These are phyloP conservation scores for Pythium vanterpoolii DNA, from an alignment of 352 stramenopile species.

Conservation along the genomic window DNA sequence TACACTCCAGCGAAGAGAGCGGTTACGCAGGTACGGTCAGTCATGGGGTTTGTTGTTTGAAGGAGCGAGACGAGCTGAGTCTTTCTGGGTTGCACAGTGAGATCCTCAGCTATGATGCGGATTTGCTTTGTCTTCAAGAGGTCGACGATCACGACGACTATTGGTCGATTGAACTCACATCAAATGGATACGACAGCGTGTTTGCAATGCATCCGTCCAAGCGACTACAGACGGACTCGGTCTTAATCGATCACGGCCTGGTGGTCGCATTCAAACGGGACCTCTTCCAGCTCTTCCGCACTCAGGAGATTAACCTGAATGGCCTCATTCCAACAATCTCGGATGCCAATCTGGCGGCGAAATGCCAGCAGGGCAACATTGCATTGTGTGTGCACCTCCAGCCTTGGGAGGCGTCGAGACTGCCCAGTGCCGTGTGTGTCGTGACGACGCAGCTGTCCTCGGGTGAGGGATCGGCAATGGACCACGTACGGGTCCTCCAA, in stretches of 20 bases:
- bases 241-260: constrained; percentile 56
- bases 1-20: constrained; percentile 30
- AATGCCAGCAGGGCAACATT: constrained; percentile 63
- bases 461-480: constrained; percentile 27
- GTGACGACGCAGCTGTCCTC: constrained; percentile 46
- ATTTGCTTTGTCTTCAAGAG: constrained; percentile 88
- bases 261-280: constrained; percentile 74
- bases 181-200: constrained; percentile 79
- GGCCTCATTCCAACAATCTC: constrained; percentile 35
- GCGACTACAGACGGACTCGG: not conserved
- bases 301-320: constrained; percentile 57
- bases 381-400: constrained; percentile 73
- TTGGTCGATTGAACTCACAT: constrained; percentile 64
- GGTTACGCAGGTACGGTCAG: constrained; percentile 41
- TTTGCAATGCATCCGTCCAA: constrained; percentile 37
- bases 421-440: constrained; percentile 72
- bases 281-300: constrained; percentile 79
- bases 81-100: constrained; percentile 33
- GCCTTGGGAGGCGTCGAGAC: constrained; percentile 69
- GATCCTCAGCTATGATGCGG: constrained; percentile 70
- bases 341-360: constrained; percentile 43
- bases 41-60: not conserved
- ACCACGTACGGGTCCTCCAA: constrained; percentile 67
- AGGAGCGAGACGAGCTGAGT: not conserved
- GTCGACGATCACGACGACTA: constrained; percentile 88